A percentile compares a stretch with the other conserved stretches of the same genome.
phyloP scores from a whole-genome alignment of 2,329 filamentous ascomycete genomes.

The Diaporthe ilicicola region DNA sequence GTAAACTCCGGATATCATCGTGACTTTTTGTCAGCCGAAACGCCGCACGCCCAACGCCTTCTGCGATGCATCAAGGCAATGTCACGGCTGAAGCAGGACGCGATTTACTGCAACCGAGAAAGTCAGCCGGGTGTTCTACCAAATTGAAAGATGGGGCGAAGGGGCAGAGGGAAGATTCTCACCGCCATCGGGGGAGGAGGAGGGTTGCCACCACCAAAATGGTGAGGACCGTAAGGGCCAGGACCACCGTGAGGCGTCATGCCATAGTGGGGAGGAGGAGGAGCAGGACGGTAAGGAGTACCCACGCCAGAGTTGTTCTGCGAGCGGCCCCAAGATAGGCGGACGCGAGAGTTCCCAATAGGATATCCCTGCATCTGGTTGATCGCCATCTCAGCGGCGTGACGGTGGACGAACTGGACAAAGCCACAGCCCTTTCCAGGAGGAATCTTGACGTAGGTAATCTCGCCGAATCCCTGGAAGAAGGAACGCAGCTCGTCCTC shows the following conservation, averaged over 20 bases:
- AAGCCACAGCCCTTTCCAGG: slow-evolving; percentile 99
- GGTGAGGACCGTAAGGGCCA: slow-evolving; percentile 55
- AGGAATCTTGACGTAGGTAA: slow-evolving; percentile 99
- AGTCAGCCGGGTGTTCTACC: slow-evolving; percentile 4
- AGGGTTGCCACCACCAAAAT: slow-evolving; percentile 51
- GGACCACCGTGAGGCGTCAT: slow-evolving; percentile 50
- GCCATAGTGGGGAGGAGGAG: slow-evolving; percentile 66
- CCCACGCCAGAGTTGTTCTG: slow-evolving; percentile 99
- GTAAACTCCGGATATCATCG: slow-evolving; percentile 33
- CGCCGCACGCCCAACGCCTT: slow-evolving; percentile 35
- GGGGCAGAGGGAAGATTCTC: slow-evolving; percentile 27
- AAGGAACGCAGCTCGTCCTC: slow-evolving; percentile 99
- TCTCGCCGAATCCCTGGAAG: slow-evolving; percentile 99
- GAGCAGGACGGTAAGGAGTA: slow-evolving; percentile 95
- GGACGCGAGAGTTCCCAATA: slow-evolving; percentile 97
- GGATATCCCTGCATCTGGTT: slow-evolving; percentile 99
- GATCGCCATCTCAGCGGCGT: slow-evolving; percentile 99
- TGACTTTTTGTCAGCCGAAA: slow-evolving; percentile 34
- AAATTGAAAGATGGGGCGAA: not conserved
- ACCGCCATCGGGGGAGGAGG: slow-evolving; percentile 34
- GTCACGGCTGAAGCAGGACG: slow-evolving; percentile 30
- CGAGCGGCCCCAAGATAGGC: slow-evolving; percentile 95
- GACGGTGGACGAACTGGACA: slow-evolving; percentile 98
- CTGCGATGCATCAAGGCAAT: slow-evolving; percentile 35
- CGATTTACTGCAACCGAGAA: slow-evolving; percentile 21